phyloP scores from a whole-genome alignment of 768 basidiomycete genomes.

The Tricholoma terreum region DNA sequence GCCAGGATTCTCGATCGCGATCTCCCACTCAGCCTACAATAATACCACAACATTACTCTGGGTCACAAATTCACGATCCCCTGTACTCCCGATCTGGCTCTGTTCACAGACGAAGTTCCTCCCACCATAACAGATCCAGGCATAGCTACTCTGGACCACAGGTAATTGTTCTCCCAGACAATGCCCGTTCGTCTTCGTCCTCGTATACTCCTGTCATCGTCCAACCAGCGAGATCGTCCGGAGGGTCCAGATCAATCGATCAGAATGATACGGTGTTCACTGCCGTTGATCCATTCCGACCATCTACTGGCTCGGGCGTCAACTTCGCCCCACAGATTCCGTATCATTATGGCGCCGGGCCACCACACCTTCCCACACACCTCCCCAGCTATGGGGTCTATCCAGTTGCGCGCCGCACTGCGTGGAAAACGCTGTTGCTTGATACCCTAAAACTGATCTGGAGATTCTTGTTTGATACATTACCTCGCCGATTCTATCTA shows the following conservation, averaged over 20 bases:
- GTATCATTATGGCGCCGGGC: not conserved
- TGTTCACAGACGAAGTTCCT: not conserved
- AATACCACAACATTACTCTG: not conserved
- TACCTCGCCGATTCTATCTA: constrained; percentile 32
- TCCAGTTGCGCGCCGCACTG: not conserved
- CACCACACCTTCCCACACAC: not conserved
- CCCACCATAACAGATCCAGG: not conserved
- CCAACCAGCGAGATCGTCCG: not conserved
- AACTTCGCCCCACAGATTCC: not conserved
- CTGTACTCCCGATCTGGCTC: not conserved
- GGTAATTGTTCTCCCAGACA: not conserved
- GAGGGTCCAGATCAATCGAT: not conserved
- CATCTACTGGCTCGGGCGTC: not conserved
- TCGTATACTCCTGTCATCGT: not conserved
- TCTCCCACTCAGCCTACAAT: too few species aligned
- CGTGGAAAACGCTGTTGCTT: not conserved
- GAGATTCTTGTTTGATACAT: constrained; percentile 22
- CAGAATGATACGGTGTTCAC: not conserved
- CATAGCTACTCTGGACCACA: not conserved
- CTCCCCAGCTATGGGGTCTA: not conserved
- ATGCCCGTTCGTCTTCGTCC: not conserved
- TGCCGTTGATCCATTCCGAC: constrained; percentile 15
- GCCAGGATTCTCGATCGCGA: too few species aligned
- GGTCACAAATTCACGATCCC: not conserved
- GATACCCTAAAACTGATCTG: not conserved